phyloP scores from a whole-genome alignment of 2,329 filamentous ascomycete species.

The Fusarium brevicatenulatum region DNA sequence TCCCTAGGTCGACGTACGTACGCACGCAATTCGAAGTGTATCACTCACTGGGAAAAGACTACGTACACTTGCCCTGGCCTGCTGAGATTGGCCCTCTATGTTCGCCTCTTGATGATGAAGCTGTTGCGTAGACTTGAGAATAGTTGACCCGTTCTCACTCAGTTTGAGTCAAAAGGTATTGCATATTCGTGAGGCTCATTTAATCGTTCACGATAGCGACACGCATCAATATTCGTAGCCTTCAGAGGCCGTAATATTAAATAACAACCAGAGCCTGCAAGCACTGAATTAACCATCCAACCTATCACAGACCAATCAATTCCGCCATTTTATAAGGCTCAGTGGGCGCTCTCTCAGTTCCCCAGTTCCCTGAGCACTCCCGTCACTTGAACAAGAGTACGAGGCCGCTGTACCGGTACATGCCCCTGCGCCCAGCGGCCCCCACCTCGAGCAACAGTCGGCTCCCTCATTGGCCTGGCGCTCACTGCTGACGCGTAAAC shows the following conservation, averaged over 20 bases:
- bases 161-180: background rate
- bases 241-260: slow-evolving; percentile 18
- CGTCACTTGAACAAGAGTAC: slow-evolving; percentile 23
- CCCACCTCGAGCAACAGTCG: slow-evolving; percentile 30
- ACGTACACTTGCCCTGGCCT: slow-evolving; percentile 29
- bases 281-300: background rate
- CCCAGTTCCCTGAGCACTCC: slow-evolving; percentile 6
- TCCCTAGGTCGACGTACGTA: slow-evolving; percentile 12
- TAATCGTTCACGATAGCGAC: slow-evolving; percentile 3
- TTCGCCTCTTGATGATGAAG: slow-evolving; percentile 42
- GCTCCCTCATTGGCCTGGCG: slow-evolving; percentile 45
- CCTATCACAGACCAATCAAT: slow-evolving; percentile 1
- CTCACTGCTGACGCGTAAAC: slow-evolving; percentile 53
- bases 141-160: slow-evolving; percentile 16
- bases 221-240: slow-evolving; percentile 25
- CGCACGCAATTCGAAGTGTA: slow-evolving; percentile 19
- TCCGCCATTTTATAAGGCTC: background rate
- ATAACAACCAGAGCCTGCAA: slow-evolving; percentile 16
- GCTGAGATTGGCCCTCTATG: slow-evolving; percentile 19
- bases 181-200: background rate
- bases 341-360: slow-evolving; percentile 13
- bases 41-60: slow-evolving; percentile 10
- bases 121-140: slow-evolving; percentile 30
- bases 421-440: slow-evolving; percentile 41
- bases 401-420: slow-evolving; percentile 41